Evolutionary conservation across 2,329 filamentous ascomycete species (phyloP).

Genomic region (Pseudogymnoascus sp.): DNA sequence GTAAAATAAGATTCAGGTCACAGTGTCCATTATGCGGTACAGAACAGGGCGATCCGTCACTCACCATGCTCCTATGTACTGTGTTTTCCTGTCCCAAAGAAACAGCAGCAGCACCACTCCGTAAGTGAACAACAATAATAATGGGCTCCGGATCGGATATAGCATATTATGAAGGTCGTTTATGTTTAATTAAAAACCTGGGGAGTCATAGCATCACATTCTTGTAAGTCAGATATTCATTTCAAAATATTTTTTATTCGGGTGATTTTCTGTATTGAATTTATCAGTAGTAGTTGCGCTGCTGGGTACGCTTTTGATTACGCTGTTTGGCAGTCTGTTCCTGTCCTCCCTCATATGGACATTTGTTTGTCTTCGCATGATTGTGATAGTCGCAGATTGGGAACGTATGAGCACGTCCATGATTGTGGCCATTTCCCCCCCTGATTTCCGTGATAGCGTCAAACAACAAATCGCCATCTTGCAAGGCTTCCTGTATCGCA

Average conservation of each 20-base stretch:
- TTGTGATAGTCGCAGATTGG: not conserved
- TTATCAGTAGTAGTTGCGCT: no score
- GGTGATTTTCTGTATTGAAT: no score
- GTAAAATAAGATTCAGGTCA: not conserved
- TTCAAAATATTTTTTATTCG: no score
- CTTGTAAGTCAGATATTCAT: not conserved
- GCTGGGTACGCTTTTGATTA: no score
- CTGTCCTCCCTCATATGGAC: not conserved
- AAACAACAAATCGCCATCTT: not conserved
- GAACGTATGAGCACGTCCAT: slow-evolving; percentile 1
- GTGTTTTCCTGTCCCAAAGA: not conserved
- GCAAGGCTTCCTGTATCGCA: not conserved
- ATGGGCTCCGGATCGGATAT: not conserved
- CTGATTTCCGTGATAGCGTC: not conserved
- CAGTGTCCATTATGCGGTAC: not conserved
- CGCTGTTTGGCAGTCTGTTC: not conserved
- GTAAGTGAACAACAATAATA: not conserved
- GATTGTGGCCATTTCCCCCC: not conserved
- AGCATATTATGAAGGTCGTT: not conserved
- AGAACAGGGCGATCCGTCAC: not conserved
- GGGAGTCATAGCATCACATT: not conserved
- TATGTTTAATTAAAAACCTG: not conserved
- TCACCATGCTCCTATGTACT: not conserved
- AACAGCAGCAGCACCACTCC: not conserved
- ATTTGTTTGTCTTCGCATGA: not conserved